Base-by-base conservation (phyloP, 2,329 filamentous ascomycete species). In the Pseudomassariella vexata region DNA sequence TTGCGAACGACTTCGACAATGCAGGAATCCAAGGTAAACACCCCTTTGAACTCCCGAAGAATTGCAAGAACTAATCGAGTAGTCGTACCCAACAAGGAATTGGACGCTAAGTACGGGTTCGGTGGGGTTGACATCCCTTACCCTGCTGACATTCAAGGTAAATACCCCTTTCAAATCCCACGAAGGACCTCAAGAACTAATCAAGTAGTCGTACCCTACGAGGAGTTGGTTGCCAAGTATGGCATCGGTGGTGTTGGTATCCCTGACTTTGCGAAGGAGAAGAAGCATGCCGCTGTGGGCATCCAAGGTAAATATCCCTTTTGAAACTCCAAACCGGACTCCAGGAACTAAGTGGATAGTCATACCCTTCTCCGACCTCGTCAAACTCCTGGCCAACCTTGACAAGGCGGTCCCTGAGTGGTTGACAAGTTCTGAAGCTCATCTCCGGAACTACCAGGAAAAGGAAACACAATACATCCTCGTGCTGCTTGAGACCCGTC, bases 401-500 rank as follows among this genome's bases (percentile, higher is more conserved):
- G 9, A 20, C 14, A 4, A 35, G 12, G 19, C 22, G 14, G 11
- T 38, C 9, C 32, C 28, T 6, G 28, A 27, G n/a, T 38, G 32
- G 36, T n/a, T 35, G 9, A 25, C 10, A 17, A 29, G 5, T 11
- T 18, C 26, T n/a, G 18, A 25, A 9, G 8, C 9, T 8, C 19
- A n/a, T 3, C 8, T 32, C 8, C 6, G 28, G 3, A 3, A 12
- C 14, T 40, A 40, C 28, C 30, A 29, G 4, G 23, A 33, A 1
- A 15, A 15, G 6, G 27, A 40, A 27, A 34, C 32, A 18, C 21
- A 34, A 8, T 12, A 25, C 11, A 24, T 38, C 16, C 7, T 36
- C 14, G 12, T 31, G 7, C 21, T 37, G 14, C 21, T 38, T 18
- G 33, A 38, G 21, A 16, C 33, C 14, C 38, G 35, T 4, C 38